Conservation (phyloP, 192 early-diverging fungal species). For the Neocallimastix lanati region DNA sequence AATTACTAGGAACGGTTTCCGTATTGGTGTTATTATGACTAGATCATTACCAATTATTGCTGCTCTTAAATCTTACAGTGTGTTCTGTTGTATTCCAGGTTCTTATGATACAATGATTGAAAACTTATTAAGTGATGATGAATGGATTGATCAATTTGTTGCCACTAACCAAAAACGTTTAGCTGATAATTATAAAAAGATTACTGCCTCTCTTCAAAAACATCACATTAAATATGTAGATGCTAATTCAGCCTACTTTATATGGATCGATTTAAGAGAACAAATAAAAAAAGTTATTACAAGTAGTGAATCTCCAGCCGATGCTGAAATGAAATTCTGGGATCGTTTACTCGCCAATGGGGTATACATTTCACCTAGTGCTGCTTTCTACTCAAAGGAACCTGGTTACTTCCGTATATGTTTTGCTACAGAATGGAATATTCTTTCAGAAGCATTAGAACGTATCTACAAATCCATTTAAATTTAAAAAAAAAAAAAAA, state of each 20-base stretch:
- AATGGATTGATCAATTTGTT: slow-evolving; percentile 39
- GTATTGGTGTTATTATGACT: background rate
- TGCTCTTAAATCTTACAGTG: background rate
- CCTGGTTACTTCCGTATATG: slow-evolving; percentile 48
- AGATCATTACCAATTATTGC: background rate
- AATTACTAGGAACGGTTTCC: background rate
- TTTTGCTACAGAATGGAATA: slow-evolving; percentile 24
- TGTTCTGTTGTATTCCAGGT: slow-evolving; percentile 44
- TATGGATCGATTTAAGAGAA: slow-evolving; percentile 39
- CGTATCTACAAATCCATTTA: slow-evolving; percentile 16
- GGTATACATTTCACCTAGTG: slow-evolving; percentile 48
- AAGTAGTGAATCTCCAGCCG: background rate
- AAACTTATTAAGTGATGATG: slow-evolving; percentile 28
- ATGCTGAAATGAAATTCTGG: background rate
- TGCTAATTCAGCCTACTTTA: slow-evolving; percentile 50
- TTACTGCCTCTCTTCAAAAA: slow-evolving; percentile 16
- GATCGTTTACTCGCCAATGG: slow-evolving; percentile 10
- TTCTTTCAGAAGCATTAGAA: slow-evolving; percentile 23
- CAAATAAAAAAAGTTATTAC: slow-evolving; percentile 6
- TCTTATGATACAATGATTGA: slow-evolving; percentile 34
- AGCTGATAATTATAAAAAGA: slow-evolving; percentile 21
- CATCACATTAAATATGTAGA: slow-evolving; percentile 30
- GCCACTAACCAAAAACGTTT: slow-evolving; percentile 32
- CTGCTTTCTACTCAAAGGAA: slow-evolving; percentile 37
- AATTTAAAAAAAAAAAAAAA: background rate